phyloP scores from a whole-genome alignment of 1,284 basidiomycete genomes.

The Exobasidium cylindrosporum region DNA sequence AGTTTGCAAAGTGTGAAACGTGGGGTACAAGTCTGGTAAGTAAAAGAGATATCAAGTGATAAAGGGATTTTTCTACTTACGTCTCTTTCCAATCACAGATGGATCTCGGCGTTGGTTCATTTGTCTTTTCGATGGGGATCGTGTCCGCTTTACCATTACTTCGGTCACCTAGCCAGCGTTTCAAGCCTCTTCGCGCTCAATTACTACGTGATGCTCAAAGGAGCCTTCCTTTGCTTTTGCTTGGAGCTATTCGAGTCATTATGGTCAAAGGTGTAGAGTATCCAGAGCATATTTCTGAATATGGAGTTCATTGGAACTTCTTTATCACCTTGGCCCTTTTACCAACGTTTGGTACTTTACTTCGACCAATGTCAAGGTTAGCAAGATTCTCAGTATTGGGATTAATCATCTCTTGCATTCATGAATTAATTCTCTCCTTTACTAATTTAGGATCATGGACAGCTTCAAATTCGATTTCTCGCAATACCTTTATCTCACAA shows the following conservation, averaged over 20 bases:
- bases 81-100: conserved; percentile 59
- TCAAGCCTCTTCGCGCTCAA: conserved; percentile 22
- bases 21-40: conserved; percentile 72
- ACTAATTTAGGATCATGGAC: conserved; percentile 37
- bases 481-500: conserved; percentile 63
- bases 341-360: conserved; percentile 69
- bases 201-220: conserved; percentile 60
- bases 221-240: conserved; percentile 66
- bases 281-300: conserved; percentile 92
- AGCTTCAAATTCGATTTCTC: conserved; percentile 11
- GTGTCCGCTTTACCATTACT: conserved; percentile 74
- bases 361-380: conserved; percentile 59
- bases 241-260: conserved; percentile 75
- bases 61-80: not conserved
- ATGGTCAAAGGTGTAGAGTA: conserved; percentile 92
- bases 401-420: conserved; percentile 58
- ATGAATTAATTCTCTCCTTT: conserved; percentile 21
- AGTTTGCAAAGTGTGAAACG: conserved; percentile 86
- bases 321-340: conserved; percentile 86
- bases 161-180: conserved; percentile 19
- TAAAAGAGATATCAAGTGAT: not conserved
- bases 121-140: conserved; percentile 89
- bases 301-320: conserved; percentile 98
- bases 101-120: conserved; percentile 95
- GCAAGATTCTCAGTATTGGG: conserved; percentile 68